These are phyloP conservation scores for Onygena corvina DNA, from an alignment of 2,329 filamentous ascomycete genomes.

Conservation along the genomic window DNA sequence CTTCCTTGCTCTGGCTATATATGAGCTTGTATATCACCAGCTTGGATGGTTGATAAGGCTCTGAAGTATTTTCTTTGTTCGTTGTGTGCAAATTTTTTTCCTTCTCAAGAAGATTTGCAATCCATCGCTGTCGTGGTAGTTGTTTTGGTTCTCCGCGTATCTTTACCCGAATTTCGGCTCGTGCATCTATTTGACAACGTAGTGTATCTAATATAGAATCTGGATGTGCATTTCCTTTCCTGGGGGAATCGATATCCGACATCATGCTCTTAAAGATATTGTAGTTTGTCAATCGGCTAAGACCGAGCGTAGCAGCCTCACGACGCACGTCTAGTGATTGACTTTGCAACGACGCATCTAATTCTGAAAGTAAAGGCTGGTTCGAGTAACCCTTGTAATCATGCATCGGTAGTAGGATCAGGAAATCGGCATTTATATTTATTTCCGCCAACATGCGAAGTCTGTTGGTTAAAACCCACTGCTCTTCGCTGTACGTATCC, in stretches of 20 bases:
- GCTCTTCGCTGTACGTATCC: constrained; percentile 10
- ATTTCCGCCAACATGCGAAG: constrained; percentile 15
- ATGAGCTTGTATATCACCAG: constrained; percentile 21
- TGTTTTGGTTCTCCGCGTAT: constrained; percentile 4
- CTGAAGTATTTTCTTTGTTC: not conserved
- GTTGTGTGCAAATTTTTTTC: not conserved
- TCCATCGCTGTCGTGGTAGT: constrained; percentile 5
- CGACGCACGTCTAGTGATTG: not conserved
- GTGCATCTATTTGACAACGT: constrained; percentile 7
- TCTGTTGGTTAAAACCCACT: constrained; percentile 14
- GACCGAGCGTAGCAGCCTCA: not conserved
- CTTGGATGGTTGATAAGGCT: constrained; percentile 8
- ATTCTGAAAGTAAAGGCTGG: not conserved
- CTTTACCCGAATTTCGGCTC: not conserved
- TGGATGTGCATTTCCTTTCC: not conserved
- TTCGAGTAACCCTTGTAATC: constrained; percentile 19
- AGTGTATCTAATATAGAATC: not conserved
- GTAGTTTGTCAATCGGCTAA: not conserved
- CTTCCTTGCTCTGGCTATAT: constrained; percentile 16
- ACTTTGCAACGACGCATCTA: not conserved
- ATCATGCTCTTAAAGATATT: not conserved
- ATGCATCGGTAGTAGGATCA: constrained; percentile 20
- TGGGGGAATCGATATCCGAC: not conserved
- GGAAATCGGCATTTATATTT: constrained; percentile 16
- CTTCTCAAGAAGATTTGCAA: not conserved